Conservation (phyloP, 2,329 filamentous ascomycete genomes). For the Clonostachys chloroleuca region DNA sequence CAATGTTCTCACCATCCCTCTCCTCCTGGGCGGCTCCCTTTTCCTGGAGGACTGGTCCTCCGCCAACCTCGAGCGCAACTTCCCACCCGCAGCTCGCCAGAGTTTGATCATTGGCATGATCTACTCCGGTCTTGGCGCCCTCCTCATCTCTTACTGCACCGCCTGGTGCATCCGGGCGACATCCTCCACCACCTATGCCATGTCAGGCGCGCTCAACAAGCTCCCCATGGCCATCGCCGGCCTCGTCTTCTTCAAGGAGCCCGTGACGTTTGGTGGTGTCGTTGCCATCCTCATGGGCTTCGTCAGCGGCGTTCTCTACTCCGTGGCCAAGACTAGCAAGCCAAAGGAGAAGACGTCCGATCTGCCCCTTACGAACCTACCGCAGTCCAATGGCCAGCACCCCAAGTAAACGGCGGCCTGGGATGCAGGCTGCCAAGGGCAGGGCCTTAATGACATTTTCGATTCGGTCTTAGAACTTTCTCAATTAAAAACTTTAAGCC, state of each 20-base stretch:
- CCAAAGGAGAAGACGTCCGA: slow-evolving; percentile 38
- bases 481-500: too few species aligned
- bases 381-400: too few species aligned
- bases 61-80: slow-evolving; percentile 80
- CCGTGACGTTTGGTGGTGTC: slow-evolving; percentile 87
- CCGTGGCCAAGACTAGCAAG: slow-evolving; percentile 62
- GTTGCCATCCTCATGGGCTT: slow-evolving; percentile 91
- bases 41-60: slow-evolving; percentile 89
- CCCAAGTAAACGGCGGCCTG: too few species aligned
- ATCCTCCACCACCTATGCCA: slow-evolving; percentile 95
- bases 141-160: slow-evolving; percentile 99
- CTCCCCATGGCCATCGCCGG: slow-evolving; percentile 91
- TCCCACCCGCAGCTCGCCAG: slow-evolving; percentile 77
- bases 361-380: too few species aligned
- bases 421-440: too few species aligned
- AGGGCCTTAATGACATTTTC: too few species aligned
- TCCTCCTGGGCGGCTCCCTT: slow-evolving; percentile 78
- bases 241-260: slow-evolving; percentile 90
- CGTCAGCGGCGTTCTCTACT: slow-evolving; percentile 86
- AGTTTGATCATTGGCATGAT: slow-evolving; percentile 83
- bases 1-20: slow-evolving; percentile 93
- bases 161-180: slow-evolving; percentile 98
- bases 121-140: slow-evolving; percentile 85
- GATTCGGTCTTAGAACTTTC: too few species aligned
- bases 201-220: slow-evolving; percentile 99